These are phyloP conservation scores for Triticum turgidum DNA, from an alignment of 176 grass and related monocot species.

Conservation along the genomic window DNA sequence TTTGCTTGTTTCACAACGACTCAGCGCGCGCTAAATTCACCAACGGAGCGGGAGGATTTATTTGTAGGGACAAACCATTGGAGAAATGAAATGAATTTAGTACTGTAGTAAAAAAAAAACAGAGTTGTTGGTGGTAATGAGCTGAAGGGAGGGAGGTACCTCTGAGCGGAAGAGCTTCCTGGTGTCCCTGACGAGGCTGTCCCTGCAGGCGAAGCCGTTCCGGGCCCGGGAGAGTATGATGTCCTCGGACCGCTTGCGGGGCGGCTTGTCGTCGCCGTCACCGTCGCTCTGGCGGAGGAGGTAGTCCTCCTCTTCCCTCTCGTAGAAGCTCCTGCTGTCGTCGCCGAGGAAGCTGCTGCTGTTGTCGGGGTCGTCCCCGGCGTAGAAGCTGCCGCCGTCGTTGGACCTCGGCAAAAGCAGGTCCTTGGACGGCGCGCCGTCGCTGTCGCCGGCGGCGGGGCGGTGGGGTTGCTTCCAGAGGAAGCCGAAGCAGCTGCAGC, in stretches of 20 bases:
- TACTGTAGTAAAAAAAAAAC: too few relatives aligned
- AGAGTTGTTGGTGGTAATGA: too few relatives aligned
- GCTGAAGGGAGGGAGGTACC: constrained; percentile 33
- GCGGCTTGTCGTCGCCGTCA: not conserved
- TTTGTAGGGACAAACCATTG: too few relatives aligned
- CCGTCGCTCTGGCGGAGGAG: too few relatives aligned
- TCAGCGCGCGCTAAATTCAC: too few relatives aligned
- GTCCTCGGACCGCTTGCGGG: not conserved
- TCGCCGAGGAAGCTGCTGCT: not conserved
- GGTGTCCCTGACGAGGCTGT: constrained; percentile 63
- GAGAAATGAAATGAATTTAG: not conserved
- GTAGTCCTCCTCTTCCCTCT: not conserved
- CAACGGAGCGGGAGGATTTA: too few relatives aligned
- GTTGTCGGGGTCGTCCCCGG: not conserved
- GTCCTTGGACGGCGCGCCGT: not conserved
- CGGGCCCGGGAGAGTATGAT: not conserved
- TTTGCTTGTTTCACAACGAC: too few relatives aligned
- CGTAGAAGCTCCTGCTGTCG: not conserved
- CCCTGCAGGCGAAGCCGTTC: constrained; percentile 53
- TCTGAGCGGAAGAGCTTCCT: constrained; percentile 51
- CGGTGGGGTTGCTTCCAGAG: not conserved
- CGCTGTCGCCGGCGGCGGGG: too few relatives aligned
- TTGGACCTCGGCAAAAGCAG: not conserved
- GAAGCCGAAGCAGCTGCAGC: not conserved
- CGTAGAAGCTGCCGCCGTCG: not conserved